Base-by-base conservation (phyloP, 2,329 filamentous ascomycete species). In the Claviceps spartinae region DNA sequence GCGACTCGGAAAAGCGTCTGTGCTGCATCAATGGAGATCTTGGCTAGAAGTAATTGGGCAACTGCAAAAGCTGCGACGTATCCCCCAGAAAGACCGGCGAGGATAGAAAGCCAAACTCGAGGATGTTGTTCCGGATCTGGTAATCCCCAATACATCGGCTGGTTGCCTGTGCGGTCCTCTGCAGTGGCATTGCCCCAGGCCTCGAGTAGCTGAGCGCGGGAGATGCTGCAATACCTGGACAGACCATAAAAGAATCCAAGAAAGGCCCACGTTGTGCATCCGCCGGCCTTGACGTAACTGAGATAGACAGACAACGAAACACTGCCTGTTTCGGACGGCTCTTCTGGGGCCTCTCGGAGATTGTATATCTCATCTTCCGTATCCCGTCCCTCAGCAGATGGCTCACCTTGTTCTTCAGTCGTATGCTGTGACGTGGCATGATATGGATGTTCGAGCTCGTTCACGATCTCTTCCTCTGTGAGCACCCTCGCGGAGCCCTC, bases 261-360 rank as follows among this genome's bases (percentile, higher is more conserved):
- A 1, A 80, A 60, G 3, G 69, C 64, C 89, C 89, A 95, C 72
- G 83, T 88, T 52, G 72, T 73, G 45, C 90, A 72, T 13, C 81
- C 84, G 2, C 89, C 89, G 5, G 88, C 87, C 65, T 82, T 85
- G 68, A 95, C 82, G 58, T 95, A 95, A 56, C 82, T 81, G 81
- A 86, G 88, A 62, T 95, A 95, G 0, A 95, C 83, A 6, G 75
- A 75, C 11, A 80, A 69, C 59, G 89, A 79, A 1, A 95, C 86
- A 1, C 85, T 82, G 18, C 89, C 88, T 54, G 86, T 66, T 37
- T 66, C 64, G 0, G 61, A 57, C 0, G 63, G 57, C 24, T 68
- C 65, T 41, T 69, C 67, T 0, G 66, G 67, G 0, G 60, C 58
- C 0, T 65, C 61, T 2, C 59, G 62, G 13, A 59, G 30, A 2